Conservation (phyloP, 2,329 filamentous ascomycete genomes). For the Apiospora pterosperma region DNA sequence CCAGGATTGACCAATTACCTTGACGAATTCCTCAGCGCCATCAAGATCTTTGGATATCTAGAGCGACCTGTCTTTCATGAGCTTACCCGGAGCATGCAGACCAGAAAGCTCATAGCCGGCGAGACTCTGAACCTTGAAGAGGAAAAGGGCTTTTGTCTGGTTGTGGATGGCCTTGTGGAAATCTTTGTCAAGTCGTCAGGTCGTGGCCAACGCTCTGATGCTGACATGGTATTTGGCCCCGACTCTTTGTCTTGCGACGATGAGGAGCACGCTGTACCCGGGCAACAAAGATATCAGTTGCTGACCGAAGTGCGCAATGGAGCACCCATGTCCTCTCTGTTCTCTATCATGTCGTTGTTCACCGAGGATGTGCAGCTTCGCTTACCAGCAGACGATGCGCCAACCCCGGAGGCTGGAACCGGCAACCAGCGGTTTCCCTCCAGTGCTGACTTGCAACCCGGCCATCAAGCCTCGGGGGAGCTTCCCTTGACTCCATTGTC, state of each 20-base stretch:
- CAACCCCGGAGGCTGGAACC: conserved; percentile 22
- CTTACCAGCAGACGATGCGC: conserved; percentile 61
- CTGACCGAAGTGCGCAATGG: conserved; percentile 97
- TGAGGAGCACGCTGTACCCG: conserved; percentile 55
- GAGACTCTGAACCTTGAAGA: conserved; percentile 95
- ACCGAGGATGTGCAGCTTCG: conserved; percentile 88
- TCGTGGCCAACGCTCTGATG: conserved; percentile 12
- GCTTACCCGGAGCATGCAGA: conserved; percentile 97
- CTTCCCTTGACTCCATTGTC: conserved; percentile 14
- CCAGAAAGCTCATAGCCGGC: conserved; percentile 89
- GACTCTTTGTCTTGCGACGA: conserved; percentile 64
- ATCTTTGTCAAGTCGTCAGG: conserved; percentile 91
- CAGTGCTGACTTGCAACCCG: conserved; percentile 12
- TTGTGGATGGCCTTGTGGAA: conserved; percentile 93
- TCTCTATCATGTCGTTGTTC: conserved; percentile 95
- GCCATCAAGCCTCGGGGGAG: conserved; percentile 13
- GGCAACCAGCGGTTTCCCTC: conserved; percentile 25
- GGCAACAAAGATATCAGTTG: conserved; percentile 82
- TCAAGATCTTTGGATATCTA: conserved; percentile 97
- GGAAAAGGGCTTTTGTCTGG: conserved; percentile 95
- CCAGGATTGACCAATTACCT: conserved; percentile 92
- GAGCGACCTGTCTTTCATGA: conserved; percentile 97
- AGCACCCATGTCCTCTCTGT: conserved; percentile 95
- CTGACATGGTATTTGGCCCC: conserved; percentile 30
- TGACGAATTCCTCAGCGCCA: conserved; percentile 96